Conservation (phyloP, 2,329 filamentous ascomycete species). For the Zasmidium angulare region DNA sequence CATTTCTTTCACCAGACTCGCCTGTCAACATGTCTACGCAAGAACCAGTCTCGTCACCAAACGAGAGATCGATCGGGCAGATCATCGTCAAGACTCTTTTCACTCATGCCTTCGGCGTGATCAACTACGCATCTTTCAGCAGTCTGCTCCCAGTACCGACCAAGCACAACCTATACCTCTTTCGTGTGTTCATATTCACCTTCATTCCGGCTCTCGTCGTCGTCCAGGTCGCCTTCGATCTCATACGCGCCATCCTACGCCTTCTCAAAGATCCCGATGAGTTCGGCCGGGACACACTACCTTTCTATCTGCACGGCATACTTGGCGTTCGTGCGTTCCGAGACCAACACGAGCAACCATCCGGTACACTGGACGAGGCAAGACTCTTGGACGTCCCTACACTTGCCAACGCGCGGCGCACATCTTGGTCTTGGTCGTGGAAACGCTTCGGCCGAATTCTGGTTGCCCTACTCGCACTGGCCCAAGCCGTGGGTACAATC, state of each 20-base stretch:
- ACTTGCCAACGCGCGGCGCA: background rate
- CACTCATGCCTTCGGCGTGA: conserved; percentile 5
- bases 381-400: background rate
- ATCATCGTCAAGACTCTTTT: conserved; percentile 8
- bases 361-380: background rate
- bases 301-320: conserved; percentile 2
- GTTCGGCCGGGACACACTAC: background rate
- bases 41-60: background rate
- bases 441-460: background rate
- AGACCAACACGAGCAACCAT: background rate
- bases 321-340: conserved; percentile 2
- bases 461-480: background rate
- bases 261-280: conserved; percentile 8
- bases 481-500: conserved; percentile 2
- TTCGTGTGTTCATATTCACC: conserved; percentile 2
- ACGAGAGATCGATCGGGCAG: background rate
- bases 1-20: too few relatives aligned
- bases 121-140: conserved; percentile 3
- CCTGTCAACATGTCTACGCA: background rate
- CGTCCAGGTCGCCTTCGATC: conserved; percentile 2
- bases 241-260: background rate
- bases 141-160: conserved; percentile 3
- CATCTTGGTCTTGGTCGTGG: background rate
- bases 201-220: conserved; percentile 4
- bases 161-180: conserved; percentile 6